Percentiles rank a stretch among this genome's conserved stretches.
Evolutionary conservation across 2,329 filamentous ascomycete genomes (phyloP).

Genomic region (Epichloe hybrida): DNA sequence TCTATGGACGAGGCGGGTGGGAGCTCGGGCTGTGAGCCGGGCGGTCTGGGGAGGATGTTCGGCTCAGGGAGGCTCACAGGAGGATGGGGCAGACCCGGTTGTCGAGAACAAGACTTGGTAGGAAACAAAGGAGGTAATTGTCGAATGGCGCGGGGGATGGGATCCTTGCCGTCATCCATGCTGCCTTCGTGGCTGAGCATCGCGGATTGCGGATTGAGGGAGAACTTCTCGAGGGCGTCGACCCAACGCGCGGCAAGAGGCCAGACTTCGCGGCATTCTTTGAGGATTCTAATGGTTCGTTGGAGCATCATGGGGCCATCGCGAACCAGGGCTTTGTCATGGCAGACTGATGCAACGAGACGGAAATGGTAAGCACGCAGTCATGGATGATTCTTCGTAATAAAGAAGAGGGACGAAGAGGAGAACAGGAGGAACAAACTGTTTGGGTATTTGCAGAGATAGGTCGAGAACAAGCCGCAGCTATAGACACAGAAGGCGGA

Average conservation of each 20-base stretch:
- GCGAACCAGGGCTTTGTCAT: conserved; percentile 24
- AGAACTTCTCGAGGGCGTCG: conserved; percentile 34
- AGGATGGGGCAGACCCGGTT: neutral
- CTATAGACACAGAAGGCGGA: conserved; percentile 41
- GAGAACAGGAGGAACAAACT: conserved; percentile 20
- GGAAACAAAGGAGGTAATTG: conserved; percentile 7
- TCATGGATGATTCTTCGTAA: neutral
- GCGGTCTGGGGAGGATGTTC: conserved; percentile 10
- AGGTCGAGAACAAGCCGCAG: conserved; percentile 38
- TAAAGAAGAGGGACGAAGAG: neutral
- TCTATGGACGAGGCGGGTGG: conserved; percentile 7
- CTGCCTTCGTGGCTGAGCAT: conserved; percentile 28
- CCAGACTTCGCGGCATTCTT: conserved; percentile 37
- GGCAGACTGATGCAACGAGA: conserved; percentile 23
- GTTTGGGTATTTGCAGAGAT: conserved; percentile 36
- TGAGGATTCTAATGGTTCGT: conserved; percentile 30
- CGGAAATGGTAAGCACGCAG: neutral
- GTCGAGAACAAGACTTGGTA: neutral
- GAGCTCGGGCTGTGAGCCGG: conserved; percentile 12
- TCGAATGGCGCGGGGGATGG: conserved; percentile 14
- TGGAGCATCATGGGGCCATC: conserved; percentile 33
- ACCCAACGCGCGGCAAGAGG: conserved; percentile 39
- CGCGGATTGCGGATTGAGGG: conserved; percentile 27
- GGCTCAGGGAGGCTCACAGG: conserved; percentile 7
- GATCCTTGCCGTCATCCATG: conserved; percentile 35